A percentile compares a stretch with the other conserved stretches of the same genome.
These are phyloP conservation scores for Lyophyllum atratum DNA, from an alignment of 768 basidiomycete species.

Conservation along the genomic window DNA sequence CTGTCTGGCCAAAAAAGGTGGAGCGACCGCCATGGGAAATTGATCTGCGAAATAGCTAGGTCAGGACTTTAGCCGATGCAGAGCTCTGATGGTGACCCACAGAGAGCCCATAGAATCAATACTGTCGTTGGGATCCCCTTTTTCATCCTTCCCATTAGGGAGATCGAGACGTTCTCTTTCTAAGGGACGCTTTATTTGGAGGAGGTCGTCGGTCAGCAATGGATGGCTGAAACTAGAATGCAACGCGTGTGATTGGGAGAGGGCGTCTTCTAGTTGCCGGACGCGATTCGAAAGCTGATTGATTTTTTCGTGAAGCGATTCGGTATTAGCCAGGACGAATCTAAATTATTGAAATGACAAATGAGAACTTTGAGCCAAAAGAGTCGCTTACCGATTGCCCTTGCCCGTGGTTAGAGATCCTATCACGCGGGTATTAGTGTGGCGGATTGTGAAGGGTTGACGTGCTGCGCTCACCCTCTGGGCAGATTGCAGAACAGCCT, in stretches of 20 bases:
- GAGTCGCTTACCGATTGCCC: conserved; percentile 56
- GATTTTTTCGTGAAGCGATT: conserved; percentile 70
- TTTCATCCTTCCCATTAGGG: conserved; percentile 36
- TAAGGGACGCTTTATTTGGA: conserved; percentile 67
- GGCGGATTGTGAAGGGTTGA: conserved; percentile 13
- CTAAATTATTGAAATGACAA: conserved; percentile 29
- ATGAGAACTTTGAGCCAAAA: conserved; percentile 1
- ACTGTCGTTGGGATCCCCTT: conserved; percentile 51
- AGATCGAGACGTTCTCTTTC: conserved; percentile 56
- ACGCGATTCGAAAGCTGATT: conserved; percentile 59
- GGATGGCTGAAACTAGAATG: conserved; percentile 55
- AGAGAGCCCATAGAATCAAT: conserved; percentile 68
- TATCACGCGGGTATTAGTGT: conserved; percentile 21
- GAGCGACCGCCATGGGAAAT: conserved; percentile 63
- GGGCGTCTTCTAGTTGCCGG: conserved; percentile 69
- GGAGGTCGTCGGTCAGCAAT: conserved; percentile 59
- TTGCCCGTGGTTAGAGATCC: conserved; percentile 74
- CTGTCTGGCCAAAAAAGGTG: conserved; percentile 65
- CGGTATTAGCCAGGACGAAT: conserved; percentile 73
- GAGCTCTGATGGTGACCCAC: conserved; percentile 35
- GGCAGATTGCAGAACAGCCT: conserved; percentile 64
- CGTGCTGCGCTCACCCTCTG: conserved; percentile 45
- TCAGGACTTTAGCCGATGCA: conserved; percentile 18
- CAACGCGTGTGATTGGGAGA: conserved; percentile 50
- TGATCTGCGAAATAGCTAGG: conserved; percentile 38